Base-by-base conservation (phyloP, 257 asterid species). In the Oldenlandia corymbosa region DNA sequence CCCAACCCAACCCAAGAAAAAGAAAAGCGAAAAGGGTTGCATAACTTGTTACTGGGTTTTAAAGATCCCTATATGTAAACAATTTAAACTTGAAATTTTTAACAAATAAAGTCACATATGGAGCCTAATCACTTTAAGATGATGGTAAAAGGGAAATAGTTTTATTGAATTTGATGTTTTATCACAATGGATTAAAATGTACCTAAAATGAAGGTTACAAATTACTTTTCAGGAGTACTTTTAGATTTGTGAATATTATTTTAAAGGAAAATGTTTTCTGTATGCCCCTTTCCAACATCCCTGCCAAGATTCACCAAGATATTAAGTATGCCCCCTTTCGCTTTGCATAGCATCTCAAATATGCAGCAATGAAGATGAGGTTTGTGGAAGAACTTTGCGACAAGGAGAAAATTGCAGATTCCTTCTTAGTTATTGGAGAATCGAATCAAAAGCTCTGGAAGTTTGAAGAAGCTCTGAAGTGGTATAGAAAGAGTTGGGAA, bases 401-500 rank as follows among this genome's bases (percentile, higher is more conserved):
- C 84, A 83, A 63, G 74, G 97, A 84, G 83, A 90, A 90, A 82
- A 66, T 85, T 69, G 75, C 92, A 36, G 97, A 93, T 76, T 90
- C 97, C 49, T 87, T 78, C 83, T 63, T 90, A 45, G 88, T 75
- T 36, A 67, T 90, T 60, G 99, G 97, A 71, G 97, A 93, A 82
- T 77, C 99, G 48, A 83, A 87, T 74, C 83, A 87, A 75, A 81
- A 80, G 75, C 90, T 89, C 68, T 85, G 95, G 62, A 67, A 76
- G 60, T 87, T 84, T 72, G 60, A 62, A 41, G 69, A 84, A 76
- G 96, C 97, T 67, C 88, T 81, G 48, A 80, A 84, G 69, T 93
- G 99, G 99, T 83, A 78, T 81, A 72, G 67, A 65, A 88, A 83
- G 81, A 85, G 90, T 62, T 83, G 85, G 97, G 85, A 87, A 69